Evolutionary conservation across 768 basidiomycete species (phyloP).

Genomic region (Nidularia sp.): DNA sequence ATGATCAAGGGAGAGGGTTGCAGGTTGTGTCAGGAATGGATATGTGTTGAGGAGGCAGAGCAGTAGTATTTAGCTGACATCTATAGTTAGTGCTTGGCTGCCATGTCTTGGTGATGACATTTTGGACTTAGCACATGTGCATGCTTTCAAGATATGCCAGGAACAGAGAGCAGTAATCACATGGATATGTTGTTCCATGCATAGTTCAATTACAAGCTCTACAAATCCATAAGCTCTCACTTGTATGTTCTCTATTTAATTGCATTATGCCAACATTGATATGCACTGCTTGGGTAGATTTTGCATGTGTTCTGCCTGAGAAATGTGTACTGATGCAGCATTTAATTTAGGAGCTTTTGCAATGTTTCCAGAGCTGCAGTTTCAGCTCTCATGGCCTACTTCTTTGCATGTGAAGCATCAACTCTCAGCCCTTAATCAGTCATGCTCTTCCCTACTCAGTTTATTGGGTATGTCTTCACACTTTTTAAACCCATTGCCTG

Average conservation of each 20-base stretch:
- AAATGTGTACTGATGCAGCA: conserved; percentile 1
- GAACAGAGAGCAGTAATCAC: no score
- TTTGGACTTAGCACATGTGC: no score
- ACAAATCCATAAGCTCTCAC: not conserved
- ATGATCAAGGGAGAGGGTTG: no score
- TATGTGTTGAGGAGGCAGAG: no score
- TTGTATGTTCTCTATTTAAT: not conserved
- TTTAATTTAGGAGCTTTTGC: conserved; percentile 7
- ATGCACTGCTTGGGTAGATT: not conserved
- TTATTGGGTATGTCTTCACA: not conserved
- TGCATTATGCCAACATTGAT: not conserved
- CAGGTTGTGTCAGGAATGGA: no score
- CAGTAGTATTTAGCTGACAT: no score
- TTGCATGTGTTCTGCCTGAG: not conserved
- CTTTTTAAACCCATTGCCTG: not conserved
- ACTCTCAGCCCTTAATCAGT: conserved; percentile 8
- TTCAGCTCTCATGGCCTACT: conserved; percentile 12
- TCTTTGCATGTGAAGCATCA: conserved; percentile 16
- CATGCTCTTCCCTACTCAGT: conserved; percentile 8
- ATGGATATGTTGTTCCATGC: no score
- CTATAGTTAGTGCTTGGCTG: no score
- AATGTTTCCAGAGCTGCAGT: conserved; percentile 10
- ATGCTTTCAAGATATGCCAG: no score
- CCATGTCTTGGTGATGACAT: no score
- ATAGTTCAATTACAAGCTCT: no score